Percentiles rank a stretch among this genome's conserved stretches.
Evolutionary conservation across 2,329 filamentous ascomycete genomes (phyloP).

Genomic region (Fusarium euwallaceae): DNA sequence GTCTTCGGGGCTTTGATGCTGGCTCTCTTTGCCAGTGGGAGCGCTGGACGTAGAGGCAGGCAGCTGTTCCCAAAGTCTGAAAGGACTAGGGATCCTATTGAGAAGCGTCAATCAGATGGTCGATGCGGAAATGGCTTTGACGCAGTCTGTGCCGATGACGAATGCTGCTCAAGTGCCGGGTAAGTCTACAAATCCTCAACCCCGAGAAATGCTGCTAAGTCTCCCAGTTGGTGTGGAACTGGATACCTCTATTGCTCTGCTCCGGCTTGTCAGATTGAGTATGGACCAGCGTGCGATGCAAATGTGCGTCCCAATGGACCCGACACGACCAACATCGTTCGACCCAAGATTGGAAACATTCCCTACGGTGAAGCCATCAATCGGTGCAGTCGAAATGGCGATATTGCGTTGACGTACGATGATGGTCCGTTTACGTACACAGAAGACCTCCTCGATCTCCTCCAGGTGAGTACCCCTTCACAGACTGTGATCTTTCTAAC

Average conservation of each 20-base stretch:
- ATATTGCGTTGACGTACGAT: constrained; percentile 61
- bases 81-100: neutral
- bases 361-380: constrained; percentile 68
- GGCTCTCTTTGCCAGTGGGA: constrained; percentile 11
- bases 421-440: constrained; percentile 62
- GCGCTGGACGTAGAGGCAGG: constrained; percentile 3
- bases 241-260: constrained; percentile 69
- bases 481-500: neutral
- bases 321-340: constrained; percentile 65
- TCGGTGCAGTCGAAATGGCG: constrained; percentile 51
- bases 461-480: constrained; percentile 37
- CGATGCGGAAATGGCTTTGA: constrained; percentile 58
- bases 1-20: constrained; percentile 1
- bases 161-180: constrained; percentile 61
- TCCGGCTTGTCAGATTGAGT: constrained; percentile 72
- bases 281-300: constrained; percentile 72
- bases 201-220: neutral
- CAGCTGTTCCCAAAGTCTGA: neutral
- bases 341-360: constrained; percentile 66
- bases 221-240: constrained; percentile 67
- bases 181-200: constrained; percentile 34
- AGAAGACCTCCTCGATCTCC: constrained; percentile 55
- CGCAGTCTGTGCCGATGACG: constrained; percentile 49
- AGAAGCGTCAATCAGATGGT: constrained; percentile 50
- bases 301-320: constrained; percentile 65